phyloP scores from a whole-genome alignment of 345 rosid species.

The Salix caprea region DNA sequence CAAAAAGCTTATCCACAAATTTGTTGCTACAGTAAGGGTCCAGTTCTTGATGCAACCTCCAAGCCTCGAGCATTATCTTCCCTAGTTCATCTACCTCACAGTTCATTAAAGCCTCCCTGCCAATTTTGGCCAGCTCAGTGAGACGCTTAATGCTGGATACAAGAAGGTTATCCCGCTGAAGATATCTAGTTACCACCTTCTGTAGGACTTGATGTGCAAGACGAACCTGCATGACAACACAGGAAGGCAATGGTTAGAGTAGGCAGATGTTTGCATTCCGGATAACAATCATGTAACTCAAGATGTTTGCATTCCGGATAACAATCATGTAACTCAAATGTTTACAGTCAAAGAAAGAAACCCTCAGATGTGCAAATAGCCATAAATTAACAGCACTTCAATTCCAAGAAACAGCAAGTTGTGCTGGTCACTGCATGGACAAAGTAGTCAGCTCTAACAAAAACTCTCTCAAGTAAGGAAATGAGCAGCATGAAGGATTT shows the following conservation, averaged over 20 bases:
- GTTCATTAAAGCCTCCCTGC: conserved; percentile 95
- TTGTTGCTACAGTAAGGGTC: conserved; percentile 94
- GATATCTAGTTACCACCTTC: conserved; percentile 83
- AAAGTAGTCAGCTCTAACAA: too few species aligned
- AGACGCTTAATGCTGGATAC: conserved; percentile 82
- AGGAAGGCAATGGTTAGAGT: background rate
- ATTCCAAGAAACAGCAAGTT: too few species aligned
- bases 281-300: background rate
- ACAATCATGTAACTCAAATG: background rate
- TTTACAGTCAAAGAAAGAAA: background rate
- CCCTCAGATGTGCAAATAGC: background rate
- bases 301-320: background rate
- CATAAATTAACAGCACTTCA: too few species aligned
- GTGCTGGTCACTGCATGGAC: too few species aligned
- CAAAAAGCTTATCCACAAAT: conserved; percentile 69
- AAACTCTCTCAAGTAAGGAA: background rate
- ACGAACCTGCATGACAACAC: conserved; percentile 55
- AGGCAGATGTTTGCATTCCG: background rate
- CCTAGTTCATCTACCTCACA: conserved; percentile 69
- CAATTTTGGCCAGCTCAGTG: conserved; percentile 68
- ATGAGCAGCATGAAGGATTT: background rate
- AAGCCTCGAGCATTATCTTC: conserved; percentile 85
- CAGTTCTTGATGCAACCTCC: conserved; percentile 96
- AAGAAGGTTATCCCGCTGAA: conserved; percentile 75
- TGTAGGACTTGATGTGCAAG: conserved; percentile 90